These are phyloP conservation scores for Colletotrichum limetticola DNA, from an alignment of 2,329 filamentous ascomycete species.

Conservation along the genomic window DNA sequence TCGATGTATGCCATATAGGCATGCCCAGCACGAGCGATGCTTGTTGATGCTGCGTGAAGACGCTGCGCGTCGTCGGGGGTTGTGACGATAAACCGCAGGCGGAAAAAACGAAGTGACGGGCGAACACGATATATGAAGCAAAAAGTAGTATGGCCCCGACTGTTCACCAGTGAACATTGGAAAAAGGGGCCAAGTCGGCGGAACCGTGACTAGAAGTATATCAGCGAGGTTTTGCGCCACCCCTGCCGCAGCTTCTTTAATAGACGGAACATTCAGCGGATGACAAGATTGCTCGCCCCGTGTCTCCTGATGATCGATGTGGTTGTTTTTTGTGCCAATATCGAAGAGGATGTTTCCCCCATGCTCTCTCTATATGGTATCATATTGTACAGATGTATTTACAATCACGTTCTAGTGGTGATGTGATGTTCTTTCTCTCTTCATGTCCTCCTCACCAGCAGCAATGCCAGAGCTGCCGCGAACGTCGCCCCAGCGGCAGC, in stretches of 20 bases:
- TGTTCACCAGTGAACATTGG: constrained; percentile 24
- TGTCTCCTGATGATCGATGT: background rate
- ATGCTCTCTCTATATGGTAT: constrained; percentile 35
- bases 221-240: constrained; percentile 7
- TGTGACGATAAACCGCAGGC: constrained; percentile 15
- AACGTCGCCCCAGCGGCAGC: constrained; percentile 73
- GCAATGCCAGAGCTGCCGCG: constrained; percentile 63
- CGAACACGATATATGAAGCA: constrained; percentile 20
- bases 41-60: background rate
- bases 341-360: constrained; percentile 20
- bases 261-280: constrained; percentile 28
- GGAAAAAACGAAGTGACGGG: constrained; percentile 16
- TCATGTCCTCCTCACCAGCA: constrained; percentile 53
- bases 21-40: background rate
- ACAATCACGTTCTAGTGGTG: constrained; percentile 21
- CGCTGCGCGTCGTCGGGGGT: constrained; percentile 11
- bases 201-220: constrained; percentile 22
- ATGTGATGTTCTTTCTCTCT: constrained; percentile 35
- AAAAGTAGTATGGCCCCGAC: constrained; percentile 12
- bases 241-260: constrained; percentile 28
- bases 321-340: background rate
- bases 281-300: background rate
- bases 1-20: background rate
- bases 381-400: constrained; percentile 33
- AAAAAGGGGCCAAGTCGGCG: constrained; percentile 18